Evolutionary conservation across 1,284 basidiomycete species (phyloP), one percentile per base, ranked within the genome.

Genomic region (Salmacisia buchloeana): DNA sequence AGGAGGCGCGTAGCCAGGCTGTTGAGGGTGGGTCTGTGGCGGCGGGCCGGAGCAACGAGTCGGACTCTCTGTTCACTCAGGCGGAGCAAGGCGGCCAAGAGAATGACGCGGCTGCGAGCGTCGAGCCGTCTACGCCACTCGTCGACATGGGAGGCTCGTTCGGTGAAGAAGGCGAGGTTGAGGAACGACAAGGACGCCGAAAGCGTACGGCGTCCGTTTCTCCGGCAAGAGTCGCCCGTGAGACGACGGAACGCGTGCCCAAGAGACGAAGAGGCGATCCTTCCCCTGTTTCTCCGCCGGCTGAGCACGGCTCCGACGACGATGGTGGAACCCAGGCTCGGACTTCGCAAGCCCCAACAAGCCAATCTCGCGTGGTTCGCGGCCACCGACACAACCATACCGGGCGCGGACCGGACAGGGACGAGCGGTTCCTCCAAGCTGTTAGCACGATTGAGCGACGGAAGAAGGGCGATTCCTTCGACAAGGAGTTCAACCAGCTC

Each of bases 401-500:
- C 2, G 69, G 69, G 29, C 64, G 65, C 12, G 57, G 63, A 25
- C 65, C 70, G 2, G 70, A 72, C 43, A 57, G 59, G n/a, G 68
- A 75, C 33, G 67, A 68, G 2, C 59, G 65, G 27, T 75, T 75
- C 60, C 66, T 75, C 18, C 64, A 67, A 57, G 71, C 72, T 2
- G 63, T 75, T 61, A 67, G 64, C 59, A 72, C 69, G 2, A 65
- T 68, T 46, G 65, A 64, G 13, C 69, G 70, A 23, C 64, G 65
- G 21, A 70, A 66, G 33, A 63, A 60, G 39, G 63, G 71, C 60
- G 73, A 75, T 62, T 65, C 65, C 10, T 75, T 74, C 46, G 73
- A 75, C 46, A 65, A 67, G 49, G 73, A 75, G 31, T 75, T 75
- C 61, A 71, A 75, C 52, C 64, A 64, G 6, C 66, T 75, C 6